Base-by-base conservation (phyloP, 192 early-diverging fungal species). In the Backusella macrospora region DNA sequence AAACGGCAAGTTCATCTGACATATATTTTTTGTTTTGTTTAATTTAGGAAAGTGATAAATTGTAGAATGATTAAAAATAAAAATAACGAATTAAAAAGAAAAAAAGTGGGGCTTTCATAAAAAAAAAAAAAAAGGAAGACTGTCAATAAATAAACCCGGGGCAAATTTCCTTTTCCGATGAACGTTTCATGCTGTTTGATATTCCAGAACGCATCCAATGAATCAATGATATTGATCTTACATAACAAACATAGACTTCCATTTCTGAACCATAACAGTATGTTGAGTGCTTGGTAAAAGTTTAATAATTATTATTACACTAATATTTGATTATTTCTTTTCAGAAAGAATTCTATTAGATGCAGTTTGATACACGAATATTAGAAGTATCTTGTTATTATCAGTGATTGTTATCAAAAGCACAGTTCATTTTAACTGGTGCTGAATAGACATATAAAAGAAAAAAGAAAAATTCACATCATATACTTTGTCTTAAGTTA, bases 101-200 rank as follows among this genome's bases (percentile, higher is more conserved):
- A 43, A 43, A 43, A 43, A 18, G n/a, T 21, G 49, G n/a, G 49
- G 10, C 10, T 21, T 18, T 21, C n/a, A 52, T 21, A 52, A 52
- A 21, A 18, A 55, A 55, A 55, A 55, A 12, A 21, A 49, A 49
- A 55, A 55, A 12, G 8, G 18, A 49, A 23, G 1, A 10, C 23
- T 59, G 23, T 23, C 49, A 52, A 59, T 59, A 26, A 59, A 4
- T 43, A 59, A 1, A 26, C 9, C 21, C 18, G 52, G 52, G 26
- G 26, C 12, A 12, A 59, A 59, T 59, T 59, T 59, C 52, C 52
- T 59, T 59, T 59, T 59, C 52, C 52, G 52, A 59, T 26, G 13
- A 13, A 59, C 26, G 9, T 4, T 59, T 59, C 4, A 59, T 59
- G 52, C 52, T 21, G 52, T 59, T 13, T 26, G 52, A 18, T 23